Conservation (phyloP, 306 rosid species). For the Pueraria montana region DNA sequence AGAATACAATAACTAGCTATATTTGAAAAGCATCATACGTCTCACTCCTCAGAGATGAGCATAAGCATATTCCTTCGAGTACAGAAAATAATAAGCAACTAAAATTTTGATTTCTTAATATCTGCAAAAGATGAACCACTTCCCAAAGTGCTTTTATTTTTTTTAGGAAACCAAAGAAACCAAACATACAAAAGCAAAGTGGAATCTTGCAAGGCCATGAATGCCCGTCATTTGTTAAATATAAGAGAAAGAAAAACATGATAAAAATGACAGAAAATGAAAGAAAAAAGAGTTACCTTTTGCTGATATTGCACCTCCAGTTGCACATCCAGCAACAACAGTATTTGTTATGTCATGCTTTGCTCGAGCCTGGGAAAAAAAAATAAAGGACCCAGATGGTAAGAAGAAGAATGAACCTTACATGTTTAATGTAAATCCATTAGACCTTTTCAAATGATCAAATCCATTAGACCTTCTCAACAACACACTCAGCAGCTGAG, state of each 20-base stretch:
- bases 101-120: not conserved
- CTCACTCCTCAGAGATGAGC: not conserved
- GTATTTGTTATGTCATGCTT: constrained; percentile 90
- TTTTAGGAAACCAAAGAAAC: not conserved
- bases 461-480: constrained; percentile 74
- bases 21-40: constrained; percentile 15
- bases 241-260: constrained; percentile 14
- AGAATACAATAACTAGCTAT: not conserved
- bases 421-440: constrained; percentile 22
- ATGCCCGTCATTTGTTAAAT: constrained; percentile 22
- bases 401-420: constrained; percentile 39
- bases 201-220: not conserved
- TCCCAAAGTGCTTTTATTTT: not conserved
- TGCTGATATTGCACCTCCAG: constrained; percentile 93
- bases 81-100: too few relatives aligned
- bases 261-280: constrained; percentile 9
- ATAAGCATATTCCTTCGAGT: too few relatives aligned
- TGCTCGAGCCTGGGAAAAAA: constrained; percentile 73
- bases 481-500: constrained; percentile 96
- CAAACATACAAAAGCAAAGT: too few relatives aligned
- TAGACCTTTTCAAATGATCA: constrained; percentile 61
- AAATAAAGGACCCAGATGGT: constrained; percentile 19
- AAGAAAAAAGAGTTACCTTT: constrained; percentile 65
- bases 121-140: constrained; percentile 8
- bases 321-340: constrained; percentile 86